Base-by-base conservation (phyloP, 805 yeast species). In the Candida ponderosae region DNA sequence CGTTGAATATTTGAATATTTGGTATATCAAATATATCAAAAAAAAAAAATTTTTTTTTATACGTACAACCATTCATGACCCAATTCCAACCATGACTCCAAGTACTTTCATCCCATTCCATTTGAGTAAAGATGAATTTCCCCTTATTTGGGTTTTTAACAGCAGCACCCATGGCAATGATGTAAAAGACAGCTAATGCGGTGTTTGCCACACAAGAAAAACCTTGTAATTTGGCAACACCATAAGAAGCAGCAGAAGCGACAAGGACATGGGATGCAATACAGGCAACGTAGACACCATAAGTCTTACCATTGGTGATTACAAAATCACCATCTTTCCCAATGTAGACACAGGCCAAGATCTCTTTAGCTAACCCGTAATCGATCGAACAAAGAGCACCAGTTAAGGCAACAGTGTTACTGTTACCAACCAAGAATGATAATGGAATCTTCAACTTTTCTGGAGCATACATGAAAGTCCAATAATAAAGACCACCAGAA, bases 401-500 rank as follows among this genome's bases (percentile, higher is more conserved):
- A 35, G 77, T 66, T 39, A 81, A 60, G 2, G 87, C 87, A 45
- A 82, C 54, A 1, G 87, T 66, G 54, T 81, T 80, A 6, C 82
- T 68, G 48, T 78, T 71, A 5, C 88, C 90, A 41, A 81, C 76
- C 31, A 81, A 51, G 48, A 71, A 81, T 31, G 81, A 73, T 24
- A 79, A 54, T 0, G 79, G 76, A 16, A 71, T 69, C 49, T 73
- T 67, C 24, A 65, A 46, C 4, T 49, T 46, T 34, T 64, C 70
- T 2, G 86, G 88, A 19, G 87, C 76, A 51, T 76, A 80, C 51
- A 76, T 69, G 55, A 67, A 76, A 2, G 84, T 74, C 79, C 82
- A 77, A 56, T 72, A 76, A 52, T 79, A 82, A 29, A 81, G 60
- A 8, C 89, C 89, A 38, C 89, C 89, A 17, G 82, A 73, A 1